phyloP scores from a whole-genome alignment of 129 eudicot genomes.

The Tagetes patula region DNA sequence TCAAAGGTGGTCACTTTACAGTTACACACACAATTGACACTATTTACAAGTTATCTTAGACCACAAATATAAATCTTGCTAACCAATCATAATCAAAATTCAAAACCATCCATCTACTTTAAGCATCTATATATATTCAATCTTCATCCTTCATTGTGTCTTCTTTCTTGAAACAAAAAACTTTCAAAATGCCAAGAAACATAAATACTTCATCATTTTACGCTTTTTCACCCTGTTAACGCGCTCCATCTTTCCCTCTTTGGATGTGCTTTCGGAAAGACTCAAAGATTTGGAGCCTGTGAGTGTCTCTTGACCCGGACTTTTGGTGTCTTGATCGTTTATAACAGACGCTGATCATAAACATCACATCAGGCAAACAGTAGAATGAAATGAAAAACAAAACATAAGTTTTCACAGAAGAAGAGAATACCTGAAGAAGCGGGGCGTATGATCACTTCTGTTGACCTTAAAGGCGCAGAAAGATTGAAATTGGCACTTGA shows the following conservation, averaged over 20 bases:
- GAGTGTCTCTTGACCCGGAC: slow-evolving; percentile 20
- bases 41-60: slow-evolving; percentile 13
- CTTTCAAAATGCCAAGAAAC: slow-evolving; percentile 46
- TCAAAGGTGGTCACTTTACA: slow-evolving; percentile 16
- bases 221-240: slow-evolving; percentile 38
- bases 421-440: slow-evolving; percentile 30
- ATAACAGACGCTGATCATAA: slow-evolving; percentile 28
- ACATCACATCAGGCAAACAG: slow-evolving; percentile 21
- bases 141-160: slow-evolving; percentile 5
- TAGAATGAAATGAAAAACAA: background rate
- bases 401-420: background rate
- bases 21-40: background rate
- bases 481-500: slow-evolving; percentile 35
- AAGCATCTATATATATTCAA: background rate
- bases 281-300: slow-evolving; percentile 30
- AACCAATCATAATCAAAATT: background rate
- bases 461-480: slow-evolving; percentile 32
- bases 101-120: background rate
- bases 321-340: slow-evolving; percentile 25
- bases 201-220: slow-evolving; percentile 43
- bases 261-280: slow-evolving; percentile 6
- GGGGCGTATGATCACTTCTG: slow-evolving; percentile 44
- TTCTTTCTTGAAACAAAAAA: slow-evolving; percentile 15
- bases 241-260: slow-evolving; percentile 32
- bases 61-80: slow-evolving; percentile 5